These are phyloP conservation scores for Vicia villosa DNA, from an alignment of 306 rosid genomes.

Conservation along the genomic window DNA sequence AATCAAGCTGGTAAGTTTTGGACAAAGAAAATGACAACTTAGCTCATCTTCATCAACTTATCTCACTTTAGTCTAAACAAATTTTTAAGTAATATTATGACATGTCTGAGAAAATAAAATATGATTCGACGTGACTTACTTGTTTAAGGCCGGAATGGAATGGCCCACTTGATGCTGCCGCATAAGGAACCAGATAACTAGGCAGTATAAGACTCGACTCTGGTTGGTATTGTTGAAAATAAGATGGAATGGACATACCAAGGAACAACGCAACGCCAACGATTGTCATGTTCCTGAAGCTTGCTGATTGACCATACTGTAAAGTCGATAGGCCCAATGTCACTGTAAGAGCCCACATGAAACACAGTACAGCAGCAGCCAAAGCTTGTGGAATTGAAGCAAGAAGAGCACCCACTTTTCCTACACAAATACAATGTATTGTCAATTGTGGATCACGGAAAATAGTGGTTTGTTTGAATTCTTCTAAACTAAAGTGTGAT, in stretches of 20 bases:
- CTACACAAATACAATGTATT: constrained; percentile 39
- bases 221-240: constrained; percentile 86
- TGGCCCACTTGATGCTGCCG: constrained; percentile 92
- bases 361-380: constrained; percentile 87
- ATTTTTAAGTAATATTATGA: neutral
- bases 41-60: constrained; percentile 26
- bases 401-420: constrained; percentile 95
- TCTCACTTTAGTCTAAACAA: neutral
- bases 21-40: constrained; percentile 34
- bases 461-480: too few relatives aligned
- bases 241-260: constrained; percentile 90
- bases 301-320: constrained; percentile 71
- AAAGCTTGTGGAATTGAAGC: constrained; percentile 90
- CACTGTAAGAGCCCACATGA: constrained; percentile 85
- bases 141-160: constrained; percentile 62
- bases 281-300: constrained; percentile 79
- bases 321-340: constrained; percentile 78
- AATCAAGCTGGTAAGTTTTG: constrained; percentile 69
- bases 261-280: constrained; percentile 88
- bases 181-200: constrained; percentile 79
- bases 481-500: too few relatives aligned
- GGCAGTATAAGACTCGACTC: constrained; percentile 73
- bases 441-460: too few relatives aligned
- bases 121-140: constrained; percentile 43
- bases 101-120: neutral